Evolutionary conservation across 1,139 yeast species (phyloP).

Genomic region (Casaregolazyma suthepensis): DNA sequence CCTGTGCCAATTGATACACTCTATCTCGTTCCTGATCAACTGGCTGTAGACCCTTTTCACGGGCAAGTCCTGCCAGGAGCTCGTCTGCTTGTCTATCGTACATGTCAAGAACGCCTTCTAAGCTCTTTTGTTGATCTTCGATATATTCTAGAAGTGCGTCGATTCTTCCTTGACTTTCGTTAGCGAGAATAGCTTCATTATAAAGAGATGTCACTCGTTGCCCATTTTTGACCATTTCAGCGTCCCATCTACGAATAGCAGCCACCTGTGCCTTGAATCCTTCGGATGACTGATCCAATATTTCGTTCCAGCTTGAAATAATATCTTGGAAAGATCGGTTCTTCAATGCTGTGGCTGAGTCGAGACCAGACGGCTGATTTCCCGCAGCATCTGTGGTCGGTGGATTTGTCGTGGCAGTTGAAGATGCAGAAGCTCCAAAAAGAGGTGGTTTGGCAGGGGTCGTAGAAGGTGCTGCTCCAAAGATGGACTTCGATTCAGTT

Average conservation of each 20-base stretch:
- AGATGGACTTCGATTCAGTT: slow-evolving; percentile 21
- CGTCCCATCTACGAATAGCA: slow-evolving; percentile 80
- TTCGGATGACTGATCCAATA: slow-evolving; percentile 63
- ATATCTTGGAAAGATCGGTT: slow-evolving; percentile 91
- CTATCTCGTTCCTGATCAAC: slow-evolving; percentile 83
- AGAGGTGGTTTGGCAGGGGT: slow-evolving; percentile 13
- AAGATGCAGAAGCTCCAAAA: slow-evolving; percentile 22
- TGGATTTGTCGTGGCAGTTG: slow-evolving; percentile 15
- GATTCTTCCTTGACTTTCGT: slow-evolving; percentile 73
- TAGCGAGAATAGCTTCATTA: slow-evolving; percentile 74
- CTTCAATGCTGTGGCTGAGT: slow-evolving; percentile 53
- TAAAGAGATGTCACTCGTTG: slow-evolving; percentile 76
- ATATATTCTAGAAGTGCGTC: slow-evolving; percentile 84
- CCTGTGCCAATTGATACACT: slow-evolving; percentile 84
- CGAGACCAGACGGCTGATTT: slow-evolving; percentile 37
- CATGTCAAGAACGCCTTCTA: slow-evolving; percentile 72
- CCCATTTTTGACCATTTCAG: slow-evolving; percentile 74
- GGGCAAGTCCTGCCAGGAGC: slow-evolving; percentile 29
- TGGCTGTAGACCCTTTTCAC: slow-evolving; percentile 37
- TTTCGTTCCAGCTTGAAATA: slow-evolving; percentile 88
- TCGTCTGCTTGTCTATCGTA: slow-evolving; percentile 81
- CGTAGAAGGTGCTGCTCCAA: slow-evolving; percentile 21
- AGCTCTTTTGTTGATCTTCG: slow-evolving; percentile 87
- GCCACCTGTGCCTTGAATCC: slow-evolving; percentile 74
- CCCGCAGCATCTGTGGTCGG: slow-evolving; percentile 23